phyloP scores from a whole-genome alignment of 305 asterid genomes.

The Solanum hybrid region DNA sequence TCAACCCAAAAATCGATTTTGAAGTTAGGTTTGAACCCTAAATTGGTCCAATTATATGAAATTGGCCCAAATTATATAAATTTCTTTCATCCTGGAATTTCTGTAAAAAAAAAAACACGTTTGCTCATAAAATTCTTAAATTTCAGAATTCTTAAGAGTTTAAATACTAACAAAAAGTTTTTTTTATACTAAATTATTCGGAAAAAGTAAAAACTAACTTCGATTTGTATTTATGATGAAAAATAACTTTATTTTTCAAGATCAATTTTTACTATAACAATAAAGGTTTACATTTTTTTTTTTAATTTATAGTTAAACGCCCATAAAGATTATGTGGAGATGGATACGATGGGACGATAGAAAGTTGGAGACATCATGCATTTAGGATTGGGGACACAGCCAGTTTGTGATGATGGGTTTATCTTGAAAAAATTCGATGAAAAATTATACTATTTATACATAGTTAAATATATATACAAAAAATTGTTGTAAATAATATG shows the following conservation, averaged over 20 bases:
- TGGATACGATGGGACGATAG: not conserved
- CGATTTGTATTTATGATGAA: not conserved
- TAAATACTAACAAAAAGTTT: not conserved
- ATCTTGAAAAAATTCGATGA: rapidly evolving
- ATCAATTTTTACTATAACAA: not conserved
- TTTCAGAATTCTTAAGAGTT: not conserved
- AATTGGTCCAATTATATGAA: not conserved
- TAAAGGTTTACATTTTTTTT: too few relatives aligned
- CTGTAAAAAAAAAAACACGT: not conserved
- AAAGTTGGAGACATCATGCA: not conserved
- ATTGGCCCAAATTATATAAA: not conserved
- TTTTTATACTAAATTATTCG: not conserved
- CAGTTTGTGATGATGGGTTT: not conserved
- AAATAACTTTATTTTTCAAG: not conserved
- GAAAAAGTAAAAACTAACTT: not conserved
- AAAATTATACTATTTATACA: not conserved
- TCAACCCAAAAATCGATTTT: not conserved
- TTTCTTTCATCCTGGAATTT: not conserved
- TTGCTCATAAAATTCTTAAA: not conserved
- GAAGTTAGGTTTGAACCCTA: not conserved
- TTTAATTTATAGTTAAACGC: too few relatives aligned
- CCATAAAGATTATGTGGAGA: not conserved
- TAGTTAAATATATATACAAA: not conserved
- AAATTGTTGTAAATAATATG: not conserved
- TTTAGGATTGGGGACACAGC: not conserved